These are phyloP conservation scores for Metrosideros polymorpha DNA, from an alignment of 441 rosid species.

Conservation along the genomic window DNA sequence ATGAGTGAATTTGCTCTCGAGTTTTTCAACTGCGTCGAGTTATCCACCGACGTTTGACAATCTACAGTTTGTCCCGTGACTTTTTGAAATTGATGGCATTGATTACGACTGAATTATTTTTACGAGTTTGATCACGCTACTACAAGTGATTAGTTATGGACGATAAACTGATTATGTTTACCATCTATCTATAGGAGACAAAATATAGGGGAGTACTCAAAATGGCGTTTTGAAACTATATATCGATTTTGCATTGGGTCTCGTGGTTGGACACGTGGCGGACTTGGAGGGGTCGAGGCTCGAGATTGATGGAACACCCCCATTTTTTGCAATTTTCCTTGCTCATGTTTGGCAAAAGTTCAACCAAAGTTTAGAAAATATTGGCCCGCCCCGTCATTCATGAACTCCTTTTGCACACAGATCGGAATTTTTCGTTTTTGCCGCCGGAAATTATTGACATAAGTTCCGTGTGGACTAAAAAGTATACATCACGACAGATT, in stretches of 20 bases:
- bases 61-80: background rate
- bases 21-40: background rate
- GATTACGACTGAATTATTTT: background rate
- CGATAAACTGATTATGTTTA: background rate
- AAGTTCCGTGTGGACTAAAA: too few species aligned
- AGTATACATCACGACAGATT: accelerated
- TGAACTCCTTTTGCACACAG: background rate
- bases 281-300: background rate
- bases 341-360: background rate
- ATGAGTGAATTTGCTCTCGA: background rate
- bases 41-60: background rate
- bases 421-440: background rate
- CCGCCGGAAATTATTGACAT: background rate
- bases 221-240: too few species aligned
- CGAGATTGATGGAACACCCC: background rate
- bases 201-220: too few species aligned
- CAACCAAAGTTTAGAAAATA: background rate
- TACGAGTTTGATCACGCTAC: accelerated
- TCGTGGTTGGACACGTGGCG: background rate
- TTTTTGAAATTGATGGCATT: background rate
- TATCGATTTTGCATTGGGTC: too few species aligned
- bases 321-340: background rate
- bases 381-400: background rate
- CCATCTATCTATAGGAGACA: background rate
- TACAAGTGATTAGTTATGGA: background rate